Base-by-base conservation (phyloP, 352 stramenopile species). In the Phytophthora ohioensis region DNA sequence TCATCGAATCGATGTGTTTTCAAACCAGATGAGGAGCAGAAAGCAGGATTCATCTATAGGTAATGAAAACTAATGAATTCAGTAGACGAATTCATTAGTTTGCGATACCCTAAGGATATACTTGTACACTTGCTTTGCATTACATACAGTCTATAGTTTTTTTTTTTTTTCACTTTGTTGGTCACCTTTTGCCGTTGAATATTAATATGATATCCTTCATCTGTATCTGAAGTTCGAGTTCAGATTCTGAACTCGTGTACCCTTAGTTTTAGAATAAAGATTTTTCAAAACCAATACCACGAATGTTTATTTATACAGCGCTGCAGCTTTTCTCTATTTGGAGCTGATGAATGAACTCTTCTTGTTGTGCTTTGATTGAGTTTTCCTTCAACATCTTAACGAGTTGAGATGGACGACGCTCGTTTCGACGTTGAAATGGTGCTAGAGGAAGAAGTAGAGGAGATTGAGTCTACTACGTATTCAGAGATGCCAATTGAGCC, bases 241-340 rank as follows among this genome's bases (percentile, higher is more conserved):
- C 21, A 27, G 21, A 27, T 27, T 27, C 21, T 27, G 21, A 27
- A 27, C 21, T 27, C 21, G 21, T 27, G 21, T 27, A 27, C 21
- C 21, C 21, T 27, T 12, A 42, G 36, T 9, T 42, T 10, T 42
- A 42, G 3, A 9, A 42, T 11, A 42, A 12, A 12, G 1, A 42
- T 17, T 17, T 11, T 11, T 9, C 3, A 11, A 12, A 42, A 12
- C 36, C 41, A 46, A 46, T 27, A n/a, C 15, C n/a, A 45, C 2
- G 21, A 21, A 46, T 36, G 53, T 58, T 67, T 72, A 72, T 72
- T 72, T 72, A 47, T 68, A 63, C 49, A 30, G 34, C 21, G 10
- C 3, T 5, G 5, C 35, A 42, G 42, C 15, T 30, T 12, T 27
- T 39, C 4, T 49, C 39, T 67, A 57, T 57, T 71, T 71, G 41